Evolutionary conservation across 2,329 filamentous ascomycete species (phyloP).

Genomic region (Fusarium sp.): DNA sequence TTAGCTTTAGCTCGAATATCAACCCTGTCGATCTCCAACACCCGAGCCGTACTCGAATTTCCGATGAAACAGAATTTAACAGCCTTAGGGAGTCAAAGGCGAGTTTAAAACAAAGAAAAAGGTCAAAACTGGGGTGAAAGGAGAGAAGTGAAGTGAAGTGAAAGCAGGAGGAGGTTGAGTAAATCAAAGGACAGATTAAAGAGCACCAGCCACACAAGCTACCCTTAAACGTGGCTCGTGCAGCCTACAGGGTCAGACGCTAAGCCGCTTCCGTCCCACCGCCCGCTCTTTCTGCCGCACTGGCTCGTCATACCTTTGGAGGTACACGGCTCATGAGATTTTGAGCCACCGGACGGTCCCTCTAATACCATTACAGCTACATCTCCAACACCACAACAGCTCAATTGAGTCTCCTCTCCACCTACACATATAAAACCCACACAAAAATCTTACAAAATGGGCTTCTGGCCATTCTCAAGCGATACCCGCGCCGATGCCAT

Average conservation of each 20-base stretch:
- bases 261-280: slow-evolving; percentile 27
- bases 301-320: slow-evolving; percentile 38
- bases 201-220: slow-evolving; percentile 32
- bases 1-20: slow-evolving; percentile 14
- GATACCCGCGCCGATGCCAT: slow-evolving; percentile 67
- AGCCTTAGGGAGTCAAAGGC: neutral
- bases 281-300: slow-evolving; percentile 37
- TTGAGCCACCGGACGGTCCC: slow-evolving; percentile 27
- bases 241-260: neutral
- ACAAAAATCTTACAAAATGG: slow-evolving; percentile 58
- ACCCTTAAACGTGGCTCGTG: slow-evolving; percentile 27
- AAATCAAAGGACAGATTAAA: slow-evolving; percentile 39
- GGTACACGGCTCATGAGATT: slow-evolving; percentile 35
- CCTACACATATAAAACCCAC: neutral
- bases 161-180: slow-evolving; percentile 13
- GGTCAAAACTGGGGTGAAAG: neutral
- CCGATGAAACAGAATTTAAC: neutral
- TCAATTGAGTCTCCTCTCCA: slow-evolving; percentile 16
- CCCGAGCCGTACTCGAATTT: neutral
- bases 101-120: slow-evolving; percentile 9
- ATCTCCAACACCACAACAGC: neutral
- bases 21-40: slow-evolving; percentile 6
- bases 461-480: slow-evolving; percentile 63
- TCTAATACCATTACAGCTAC: slow-evolving; percentile 21
- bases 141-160: slow-evolving; percentile 22